Conservation (phyloP, 1,284 basidiomycete species). For the Thelephora terrestris region DNA sequence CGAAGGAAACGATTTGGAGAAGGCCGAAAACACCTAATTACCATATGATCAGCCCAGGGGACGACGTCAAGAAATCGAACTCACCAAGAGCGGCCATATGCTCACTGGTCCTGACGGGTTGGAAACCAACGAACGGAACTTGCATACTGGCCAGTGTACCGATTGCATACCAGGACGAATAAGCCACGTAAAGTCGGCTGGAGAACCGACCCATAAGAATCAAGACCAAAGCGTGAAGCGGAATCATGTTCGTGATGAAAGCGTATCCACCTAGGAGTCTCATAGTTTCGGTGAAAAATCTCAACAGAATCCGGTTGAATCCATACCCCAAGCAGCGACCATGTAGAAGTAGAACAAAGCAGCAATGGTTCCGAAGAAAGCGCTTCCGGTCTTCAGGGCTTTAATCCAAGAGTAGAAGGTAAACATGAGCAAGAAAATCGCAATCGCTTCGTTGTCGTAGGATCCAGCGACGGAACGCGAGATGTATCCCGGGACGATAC, state of each 20-base stretch:
- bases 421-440: slow-evolving; percentile 99
- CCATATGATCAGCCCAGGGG: slow-evolving; percentile 6
- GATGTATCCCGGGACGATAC: slow-evolving; percentile 96
- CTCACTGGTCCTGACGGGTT: slow-evolving; percentile 95
- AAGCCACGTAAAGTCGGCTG: slow-evolving; percentile 87
- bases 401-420: slow-evolving; percentile 99
- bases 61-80: slow-evolving; percentile 11
- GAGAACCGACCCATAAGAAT: slow-evolving; percentile 97
- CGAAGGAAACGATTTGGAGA: slow-evolving; percentile 93
- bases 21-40: slow-evolving; percentile 84
- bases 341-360: slow-evolving; percentile 99
- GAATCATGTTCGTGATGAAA: slow-evolving; percentile 99
- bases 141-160: slow-evolving; percentile 98
- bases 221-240: slow-evolving; percentile 87
- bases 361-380: slow-evolving; percentile 82
- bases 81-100: slow-evolving; percentile 96
- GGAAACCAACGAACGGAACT: slow-evolving; percentile 98
- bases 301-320: slow-evolving; percentile 1
- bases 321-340: slow-evolving; percentile 97
- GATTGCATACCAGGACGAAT: slow-evolving; percentile 96
- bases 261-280: slow-evolving; percentile 76
- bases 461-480: slow-evolving; percentile 98
- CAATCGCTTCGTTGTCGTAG: slow-evolving; percentile 99
- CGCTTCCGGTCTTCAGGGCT: slow-evolving; percentile 90
- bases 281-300: neutral